Base-by-base conservation (phyloP, 768 basidiomycete species). In the Wakefieldia striispora region DNA sequence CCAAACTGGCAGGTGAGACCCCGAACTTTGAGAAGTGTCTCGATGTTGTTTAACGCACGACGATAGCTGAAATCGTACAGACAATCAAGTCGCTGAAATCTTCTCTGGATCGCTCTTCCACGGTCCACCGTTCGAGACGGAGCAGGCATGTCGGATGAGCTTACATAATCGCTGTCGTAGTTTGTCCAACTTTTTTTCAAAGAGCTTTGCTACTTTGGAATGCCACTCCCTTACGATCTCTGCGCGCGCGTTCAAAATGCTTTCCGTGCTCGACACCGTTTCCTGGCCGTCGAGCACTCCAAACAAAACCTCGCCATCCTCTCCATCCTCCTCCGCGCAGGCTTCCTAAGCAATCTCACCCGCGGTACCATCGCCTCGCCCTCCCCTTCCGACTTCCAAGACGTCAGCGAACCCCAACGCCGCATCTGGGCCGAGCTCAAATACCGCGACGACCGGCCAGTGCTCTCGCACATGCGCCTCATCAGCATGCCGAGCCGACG, bases 351-450 rank as follows among this genome's bases (percentile, higher is more conserved):
- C 45, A 85, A 77, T 63, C 59, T 98, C 51, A 88, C 91, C 3
- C 84, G 91, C 24, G 93, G 93, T 3, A 88, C 89, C 27, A 68
- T 80, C 50, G 69, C 75, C 7, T 71, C 73, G 0, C 83, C 93
- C 2, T 79, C 79, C 16, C 93, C 94, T 0, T 54, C 61, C 4
- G 74, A 74, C 12, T 97, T 94, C 65, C 60, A 73, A 48, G 54
- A 62, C 2, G 84, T 77, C 11, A 72, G 76, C 53, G 81, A 86
- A 26, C 77, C 83, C 1, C 78, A 92, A 49, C 78, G 79, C 27
- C 82, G 93, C 33, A 89, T 98, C 69, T 97, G 95, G 93, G 91
- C 91, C 2, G 83, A 86, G 43, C 82, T 97, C 56, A 99, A 99
- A 72, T 95, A 95, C 72, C 81, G 95, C 43, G 84, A 91, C 58